phyloP scores from a whole-genome alignment of 148 eudicot species.

The Nepenthes mirabilis region DNA sequence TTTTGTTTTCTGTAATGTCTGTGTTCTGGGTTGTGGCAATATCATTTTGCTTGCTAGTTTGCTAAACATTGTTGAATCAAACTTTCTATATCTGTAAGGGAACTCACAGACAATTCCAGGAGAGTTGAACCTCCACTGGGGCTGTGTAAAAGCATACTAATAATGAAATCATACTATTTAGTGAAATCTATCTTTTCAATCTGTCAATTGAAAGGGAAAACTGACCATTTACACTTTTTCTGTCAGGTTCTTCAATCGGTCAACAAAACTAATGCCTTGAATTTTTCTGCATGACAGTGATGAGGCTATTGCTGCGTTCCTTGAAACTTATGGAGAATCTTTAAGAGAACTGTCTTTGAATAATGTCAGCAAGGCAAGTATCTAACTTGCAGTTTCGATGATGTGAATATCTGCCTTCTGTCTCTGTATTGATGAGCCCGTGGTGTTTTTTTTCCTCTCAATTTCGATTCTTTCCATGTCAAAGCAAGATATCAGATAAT shows the following conservation, averaged over 20 bases:
- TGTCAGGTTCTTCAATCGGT: not conserved
- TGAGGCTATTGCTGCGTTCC: constrained; percentile 88
- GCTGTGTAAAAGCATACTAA: too few relatives aligned
- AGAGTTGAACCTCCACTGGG: too few relatives aligned
- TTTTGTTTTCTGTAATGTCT: not conserved
- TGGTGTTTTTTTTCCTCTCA: not conserved
- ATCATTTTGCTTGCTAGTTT: too few relatives aligned
- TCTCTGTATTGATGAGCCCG: too few relatives aligned
- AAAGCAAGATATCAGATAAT: not conserved
- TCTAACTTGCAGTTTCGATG: constrained; percentile 3
- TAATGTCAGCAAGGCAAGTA: constrained; percentile 42
- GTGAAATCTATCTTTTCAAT: not conserved
- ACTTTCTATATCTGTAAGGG: too few relatives aligned
- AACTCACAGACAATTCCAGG: too few relatives aligned
- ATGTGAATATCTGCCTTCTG: not conserved
- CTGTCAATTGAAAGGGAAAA: not conserved
- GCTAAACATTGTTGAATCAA: too few relatives aligned
- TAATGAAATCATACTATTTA: too few relatives aligned
- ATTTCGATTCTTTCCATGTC: not conserved
- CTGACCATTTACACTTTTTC: not conserved
- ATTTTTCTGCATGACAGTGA: constrained; percentile 40
- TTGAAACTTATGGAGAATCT: constrained; percentile 57
- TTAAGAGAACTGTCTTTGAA: constrained; percentile 58
- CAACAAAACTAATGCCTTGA: not conserved
- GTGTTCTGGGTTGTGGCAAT: not conserved